phyloP scores from a whole-genome alignment of 306 rosid species.

The Casuarina glauca region DNA sequence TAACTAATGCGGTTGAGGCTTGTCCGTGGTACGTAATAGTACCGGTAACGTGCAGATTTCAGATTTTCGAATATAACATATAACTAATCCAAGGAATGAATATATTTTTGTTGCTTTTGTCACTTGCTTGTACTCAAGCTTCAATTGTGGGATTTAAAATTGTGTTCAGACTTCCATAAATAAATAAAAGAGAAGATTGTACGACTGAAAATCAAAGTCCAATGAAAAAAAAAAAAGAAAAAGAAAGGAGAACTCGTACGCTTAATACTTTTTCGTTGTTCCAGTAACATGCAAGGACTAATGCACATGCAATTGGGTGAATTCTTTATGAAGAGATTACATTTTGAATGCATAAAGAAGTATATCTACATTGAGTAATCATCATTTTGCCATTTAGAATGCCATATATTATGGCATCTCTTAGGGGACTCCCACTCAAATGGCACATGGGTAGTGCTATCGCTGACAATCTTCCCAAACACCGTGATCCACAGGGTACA shows the following conservation, averaged over 20 bases:
- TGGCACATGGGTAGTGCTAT: slow-evolving; percentile 50
- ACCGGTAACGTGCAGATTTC: not conserved
- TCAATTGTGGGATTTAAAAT: not conserved
- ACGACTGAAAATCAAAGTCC: slow-evolving; percentile 14
- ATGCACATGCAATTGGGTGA: slow-evolving; percentile 27
- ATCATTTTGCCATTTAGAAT: slow-evolving; percentile 6
- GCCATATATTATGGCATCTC: slow-evolving; percentile 46
- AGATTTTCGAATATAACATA: not conserved
- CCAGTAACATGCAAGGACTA: slow-evolving; percentile 45
- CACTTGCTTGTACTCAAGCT: not conserved
- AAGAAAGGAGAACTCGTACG: not conserved
- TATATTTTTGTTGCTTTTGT: not conserved
- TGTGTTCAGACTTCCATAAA: not conserved
- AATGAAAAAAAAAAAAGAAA: not conserved
- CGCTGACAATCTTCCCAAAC: slow-evolving; percentile 11
- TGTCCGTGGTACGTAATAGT: not conserved
- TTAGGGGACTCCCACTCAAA: slow-evolving; percentile 31
- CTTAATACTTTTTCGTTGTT: not conserved
- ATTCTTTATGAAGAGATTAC: slow-evolving; percentile 40
- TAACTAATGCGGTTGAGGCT: not conserved
- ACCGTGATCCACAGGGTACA: slow-evolving; percentile 8
- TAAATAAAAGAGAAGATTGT: slow-evolving; percentile 2
- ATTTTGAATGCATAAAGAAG: slow-evolving; percentile 5
- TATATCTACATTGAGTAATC: not conserved
- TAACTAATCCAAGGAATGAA: not conserved